Evolutionary conservation across 2,329 filamentous ascomycete genomes (phyloP).

Genomic region (Meredithiella fracta): DNA sequence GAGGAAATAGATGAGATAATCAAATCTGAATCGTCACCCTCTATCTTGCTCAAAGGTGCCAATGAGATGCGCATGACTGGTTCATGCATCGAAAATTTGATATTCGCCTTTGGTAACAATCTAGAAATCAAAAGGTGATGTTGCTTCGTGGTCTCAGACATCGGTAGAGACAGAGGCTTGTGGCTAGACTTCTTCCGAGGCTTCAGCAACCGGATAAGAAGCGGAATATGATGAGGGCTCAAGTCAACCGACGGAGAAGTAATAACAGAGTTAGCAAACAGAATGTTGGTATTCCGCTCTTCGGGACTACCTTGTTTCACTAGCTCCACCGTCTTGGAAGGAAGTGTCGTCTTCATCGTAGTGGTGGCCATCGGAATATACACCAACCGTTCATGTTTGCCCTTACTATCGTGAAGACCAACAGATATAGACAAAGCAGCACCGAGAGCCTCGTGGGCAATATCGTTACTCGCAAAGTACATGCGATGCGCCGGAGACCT

Average conservation of each 20-base stretch:
- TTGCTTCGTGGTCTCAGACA: conserved; percentile 25
- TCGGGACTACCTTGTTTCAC: conserved; percentile 53
- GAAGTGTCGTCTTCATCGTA: conserved; percentile 81
- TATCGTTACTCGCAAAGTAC: conserved; percentile 88
- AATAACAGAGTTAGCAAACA: conserved; percentile 90
- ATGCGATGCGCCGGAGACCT: conserved; percentile 91
- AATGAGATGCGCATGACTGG: conserved; percentile 82
- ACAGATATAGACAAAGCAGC: conserved; percentile 86
- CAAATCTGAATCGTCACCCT: conserved; percentile 62
- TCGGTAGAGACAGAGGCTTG: neutral
- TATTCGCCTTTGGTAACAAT: conserved; percentile 80
- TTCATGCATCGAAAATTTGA: conserved; percentile 94
- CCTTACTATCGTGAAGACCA: conserved; percentile 77
- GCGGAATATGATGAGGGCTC: conserved; percentile 76
- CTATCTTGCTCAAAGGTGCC: conserved; percentile 52
- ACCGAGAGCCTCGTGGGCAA: conserved; percentile 85
- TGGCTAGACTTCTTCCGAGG: conserved; percentile 23
- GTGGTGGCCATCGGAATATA: conserved; percentile 97
- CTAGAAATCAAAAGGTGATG: conserved; percentile 64
- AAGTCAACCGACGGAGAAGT: conserved; percentile 91
- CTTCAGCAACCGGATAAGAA: conserved; percentile 62
- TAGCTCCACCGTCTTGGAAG: conserved; percentile 81
- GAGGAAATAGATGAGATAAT: conserved; percentile 93
- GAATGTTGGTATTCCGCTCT: conserved; percentile 85
- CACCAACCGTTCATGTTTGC: conserved; percentile 67